Percentiles rank a stretch among this genome's conserved stretches.
Evolutionary conservation across 495 filamentous ascomycete species (phyloP).

Genomic region (Xylaria bambusicola): DNA sequence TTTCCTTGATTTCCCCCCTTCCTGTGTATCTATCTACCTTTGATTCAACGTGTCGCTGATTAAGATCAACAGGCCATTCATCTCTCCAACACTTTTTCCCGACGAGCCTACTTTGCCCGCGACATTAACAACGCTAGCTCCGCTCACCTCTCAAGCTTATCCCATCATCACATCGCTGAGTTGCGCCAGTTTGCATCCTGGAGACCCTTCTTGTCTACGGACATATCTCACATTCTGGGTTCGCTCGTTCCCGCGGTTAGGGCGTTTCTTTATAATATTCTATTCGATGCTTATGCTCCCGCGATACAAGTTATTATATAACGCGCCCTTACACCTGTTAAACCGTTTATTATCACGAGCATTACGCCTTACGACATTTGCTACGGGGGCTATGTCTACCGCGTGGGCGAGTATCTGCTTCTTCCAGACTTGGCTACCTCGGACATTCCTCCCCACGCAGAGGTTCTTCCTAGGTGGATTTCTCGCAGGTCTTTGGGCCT

Average conservation of each 20-base stretch:
- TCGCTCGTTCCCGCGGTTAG: constrained; percentile 73
- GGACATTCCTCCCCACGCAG: constrained; percentile 71
- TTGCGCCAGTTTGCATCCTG: constrained; percentile 90
- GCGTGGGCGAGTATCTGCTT: constrained; percentile 87
- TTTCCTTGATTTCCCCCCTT: too few species aligned
- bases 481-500: constrained; percentile 79
- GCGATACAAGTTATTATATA: constrained; percentile 63
- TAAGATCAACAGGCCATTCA: constrained; percentile 57
- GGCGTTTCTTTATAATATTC: constrained; percentile 73
- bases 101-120: constrained; percentile 63
- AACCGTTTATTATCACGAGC: constrained; percentile 62
- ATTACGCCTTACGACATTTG: constrained; percentile 69
- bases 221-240: constrained; percentile 84
- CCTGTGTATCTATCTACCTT: not conserved
- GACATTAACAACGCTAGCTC: constrained; percentile 66
- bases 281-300: constrained; percentile 66
- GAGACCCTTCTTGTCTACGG: constrained; percentile 79
- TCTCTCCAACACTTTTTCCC: constrained; percentile 87
- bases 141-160: constrained; percentile 80
- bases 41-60: not conserved
- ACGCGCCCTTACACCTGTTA: constrained; percentile 65
- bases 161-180: constrained; percentile 79
- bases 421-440: constrained; percentile 76
- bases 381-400: constrained; percentile 76
- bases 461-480: constrained; percentile 88